Percentiles rank a stretch among this genome's conserved stretches.
Conservation (phyloP, 2,329 filamentous ascomycete genomes). For the Aspergillus brunneoviolaceus region DNA sequence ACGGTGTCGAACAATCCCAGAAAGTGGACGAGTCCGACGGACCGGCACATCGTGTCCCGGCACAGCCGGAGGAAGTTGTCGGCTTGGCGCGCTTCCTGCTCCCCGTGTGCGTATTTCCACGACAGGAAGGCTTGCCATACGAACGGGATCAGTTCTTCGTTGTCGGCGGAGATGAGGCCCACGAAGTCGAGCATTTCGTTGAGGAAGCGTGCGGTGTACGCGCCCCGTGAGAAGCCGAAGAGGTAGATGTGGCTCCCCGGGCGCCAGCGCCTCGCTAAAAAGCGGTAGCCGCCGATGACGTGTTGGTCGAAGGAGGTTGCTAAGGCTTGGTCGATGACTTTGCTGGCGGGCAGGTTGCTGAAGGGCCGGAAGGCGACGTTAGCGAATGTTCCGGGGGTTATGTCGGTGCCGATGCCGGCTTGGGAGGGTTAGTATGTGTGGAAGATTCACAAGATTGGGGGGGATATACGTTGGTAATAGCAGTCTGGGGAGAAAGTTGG, state of each 20-base stretch:
- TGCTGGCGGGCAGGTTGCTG: constrained; percentile 8
- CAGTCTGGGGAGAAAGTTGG: constrained; percentile 9
- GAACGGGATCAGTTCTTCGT: constrained; percentile 22
- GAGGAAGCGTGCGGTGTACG: constrained; percentile 26
- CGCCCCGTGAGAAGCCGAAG: constrained; percentile 27
- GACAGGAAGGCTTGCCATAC: constrained; percentile 19
- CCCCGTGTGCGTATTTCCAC: constrained; percentile 18
- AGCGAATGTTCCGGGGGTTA: constrained; percentile 12
- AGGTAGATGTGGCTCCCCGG: constrained; percentile 21
- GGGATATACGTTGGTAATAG: constrained; percentile 23
- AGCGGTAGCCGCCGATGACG: constrained; percentile 22
- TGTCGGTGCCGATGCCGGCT: constrained; percentile 23
- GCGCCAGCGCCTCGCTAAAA: constrained; percentile 19
- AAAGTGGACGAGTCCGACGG: constrained; percentile 20
- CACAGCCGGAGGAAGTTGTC: constrained; percentile 7
- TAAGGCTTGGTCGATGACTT: constrained; percentile 15
- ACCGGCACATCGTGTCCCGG: constrained; percentile 22
- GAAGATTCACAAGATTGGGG: no score
- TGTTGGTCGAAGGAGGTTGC: constrained; percentile 22
- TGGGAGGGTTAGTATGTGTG: background rate
- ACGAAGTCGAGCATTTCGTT: constrained; percentile 25
- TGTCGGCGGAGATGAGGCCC: constrained; percentile 20
- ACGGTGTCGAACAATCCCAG: constrained; percentile 29
- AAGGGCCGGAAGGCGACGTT: constrained; percentile 15
- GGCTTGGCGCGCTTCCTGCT: constrained; percentile 3